phyloP scores from a whole-genome alignment of 352 stramenopile species.

The Phytophthora nicotianae region DNA sequence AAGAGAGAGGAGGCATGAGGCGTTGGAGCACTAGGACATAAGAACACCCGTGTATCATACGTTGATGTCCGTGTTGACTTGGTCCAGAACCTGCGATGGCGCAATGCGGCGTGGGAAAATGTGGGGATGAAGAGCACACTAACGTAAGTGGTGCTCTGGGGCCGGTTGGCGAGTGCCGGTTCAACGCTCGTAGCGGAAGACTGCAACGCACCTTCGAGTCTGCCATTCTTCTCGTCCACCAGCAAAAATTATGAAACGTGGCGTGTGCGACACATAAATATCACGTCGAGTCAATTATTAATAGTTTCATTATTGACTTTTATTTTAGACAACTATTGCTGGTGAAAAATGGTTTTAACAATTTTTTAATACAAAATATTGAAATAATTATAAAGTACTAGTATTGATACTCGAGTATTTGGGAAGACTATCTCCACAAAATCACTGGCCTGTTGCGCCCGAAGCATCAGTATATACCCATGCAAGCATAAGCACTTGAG shows the following conservation, averaged over 20 bases:
- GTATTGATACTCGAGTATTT: no score
- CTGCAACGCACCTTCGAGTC: conserved; percentile 13
- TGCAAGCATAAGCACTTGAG: no score
- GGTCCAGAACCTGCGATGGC: conserved; percentile 29
- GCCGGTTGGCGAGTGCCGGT: background rate
- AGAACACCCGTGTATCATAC: conserved; percentile 23
- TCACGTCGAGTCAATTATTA: no score
- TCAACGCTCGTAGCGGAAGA: background rate
- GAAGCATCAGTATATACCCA: no score
- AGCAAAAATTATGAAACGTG: conserved; percentile 1
- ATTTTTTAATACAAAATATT: no score
- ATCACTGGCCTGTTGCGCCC: no score
- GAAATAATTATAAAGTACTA: no score
- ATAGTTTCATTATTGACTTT: no score
- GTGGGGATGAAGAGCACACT: background rate
- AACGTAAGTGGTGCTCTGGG: background rate
- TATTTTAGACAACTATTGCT: no score
- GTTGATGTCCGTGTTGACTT: conserved; percentile 39
- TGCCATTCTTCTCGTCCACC: conserved; percentile 29
- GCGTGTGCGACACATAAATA: conserved; percentile 8
- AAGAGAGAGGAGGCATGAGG: conserved; percentile 5
- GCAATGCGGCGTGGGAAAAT: background rate
- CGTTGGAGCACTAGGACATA: background rate
- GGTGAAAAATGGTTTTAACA: no score
- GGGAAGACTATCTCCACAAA: no score